A percentile compares a stretch with the other conserved stretches of the same genome.
Evolutionary conservation across 2,329 filamentous ascomycete genomes (phyloP).

Genomic region (Pseudomassariella vexata): DNA sequence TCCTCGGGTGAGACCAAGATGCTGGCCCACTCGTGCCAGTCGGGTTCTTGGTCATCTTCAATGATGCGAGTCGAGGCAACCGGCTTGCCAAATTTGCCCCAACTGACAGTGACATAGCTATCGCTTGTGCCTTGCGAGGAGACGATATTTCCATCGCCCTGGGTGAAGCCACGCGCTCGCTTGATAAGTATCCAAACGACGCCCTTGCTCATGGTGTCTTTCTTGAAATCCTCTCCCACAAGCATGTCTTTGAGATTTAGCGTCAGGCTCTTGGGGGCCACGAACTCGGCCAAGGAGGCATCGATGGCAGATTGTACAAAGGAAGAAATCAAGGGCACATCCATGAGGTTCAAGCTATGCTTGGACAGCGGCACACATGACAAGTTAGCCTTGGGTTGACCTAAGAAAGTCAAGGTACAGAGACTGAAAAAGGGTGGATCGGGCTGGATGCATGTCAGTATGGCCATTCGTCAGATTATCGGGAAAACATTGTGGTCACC

Average conservation of each 20-base stretch:
- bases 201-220: conserved; percentile 61
- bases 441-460: too few species aligned
- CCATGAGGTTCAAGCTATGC: conserved; percentile 67
- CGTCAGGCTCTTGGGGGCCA: conserved; percentile 69
- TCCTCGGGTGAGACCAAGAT: conserved; percentile 67
- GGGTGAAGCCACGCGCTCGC: conserved; percentile 63
- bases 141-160: conserved; percentile 60
- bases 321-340: conserved; percentile 66
- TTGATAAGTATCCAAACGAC: conserved; percentile 63
- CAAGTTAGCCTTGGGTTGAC: conserved; percentile 66
- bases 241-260: conserved; percentile 73
- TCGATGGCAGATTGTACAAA: conserved; percentile 72
- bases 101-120: conserved; percentile 66
- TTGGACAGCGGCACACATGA: conserved; percentile 66
- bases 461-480: too few species aligned
- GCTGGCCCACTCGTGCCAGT: conserved; percentile 65
- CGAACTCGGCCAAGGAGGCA: conserved; percentile 68
- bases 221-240: conserved; percentile 73
- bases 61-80: conserved; percentile 63
- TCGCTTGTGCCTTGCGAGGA: conserved; percentile 60
- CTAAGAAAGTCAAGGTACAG: conserved; percentile 68
- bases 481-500: not conserved
- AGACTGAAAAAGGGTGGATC: conserved; percentile 75
- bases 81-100: conserved; percentile 72
- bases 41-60: conserved; percentile 58